These are phyloP conservation scores for Angophora floribunda DNA, from an alignment of 345 rosid genomes.

Conservation along the genomic window DNA sequence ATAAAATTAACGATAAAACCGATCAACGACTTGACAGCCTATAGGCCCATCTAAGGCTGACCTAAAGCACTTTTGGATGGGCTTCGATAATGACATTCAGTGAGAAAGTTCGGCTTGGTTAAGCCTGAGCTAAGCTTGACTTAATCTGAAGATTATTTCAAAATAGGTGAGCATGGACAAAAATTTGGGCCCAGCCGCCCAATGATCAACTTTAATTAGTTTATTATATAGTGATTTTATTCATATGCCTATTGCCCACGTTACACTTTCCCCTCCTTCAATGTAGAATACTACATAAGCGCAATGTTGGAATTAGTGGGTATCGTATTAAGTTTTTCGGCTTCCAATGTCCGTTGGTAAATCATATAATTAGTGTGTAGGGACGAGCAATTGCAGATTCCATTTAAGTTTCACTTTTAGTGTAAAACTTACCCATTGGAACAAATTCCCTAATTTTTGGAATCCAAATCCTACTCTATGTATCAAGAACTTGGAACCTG, in stretches of 20 bases:
- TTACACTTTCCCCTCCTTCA: background rate
- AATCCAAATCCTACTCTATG: no score
- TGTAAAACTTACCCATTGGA: no score
- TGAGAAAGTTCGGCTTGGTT: background rate
- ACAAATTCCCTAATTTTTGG: no score
- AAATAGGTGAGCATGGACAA: background rate
- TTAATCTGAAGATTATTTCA: background rate
- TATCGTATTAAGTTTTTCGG: background rate
- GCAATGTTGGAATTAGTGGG: background rate
- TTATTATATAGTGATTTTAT: fast-evolving
- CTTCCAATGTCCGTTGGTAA: background rate
- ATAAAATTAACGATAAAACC: background rate
- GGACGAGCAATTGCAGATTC: no score
- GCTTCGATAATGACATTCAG: background rate
- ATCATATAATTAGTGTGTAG: background rate
- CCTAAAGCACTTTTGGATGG: background rate
- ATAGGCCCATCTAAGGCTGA: no score
- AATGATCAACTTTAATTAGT: background rate
- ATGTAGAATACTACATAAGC: background rate
- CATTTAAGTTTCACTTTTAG: no score
- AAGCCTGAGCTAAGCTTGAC: background rate
- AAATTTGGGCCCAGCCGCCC: background rate
- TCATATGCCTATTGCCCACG: background rate
- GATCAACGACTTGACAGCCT: background rate
- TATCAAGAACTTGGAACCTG: no score